Evolutionary conservation across 2,329 filamentous ascomycete species (phyloP), one percentile per base, ranked within the genome.

Genomic region (Podosphaera leucotricha): DNA sequence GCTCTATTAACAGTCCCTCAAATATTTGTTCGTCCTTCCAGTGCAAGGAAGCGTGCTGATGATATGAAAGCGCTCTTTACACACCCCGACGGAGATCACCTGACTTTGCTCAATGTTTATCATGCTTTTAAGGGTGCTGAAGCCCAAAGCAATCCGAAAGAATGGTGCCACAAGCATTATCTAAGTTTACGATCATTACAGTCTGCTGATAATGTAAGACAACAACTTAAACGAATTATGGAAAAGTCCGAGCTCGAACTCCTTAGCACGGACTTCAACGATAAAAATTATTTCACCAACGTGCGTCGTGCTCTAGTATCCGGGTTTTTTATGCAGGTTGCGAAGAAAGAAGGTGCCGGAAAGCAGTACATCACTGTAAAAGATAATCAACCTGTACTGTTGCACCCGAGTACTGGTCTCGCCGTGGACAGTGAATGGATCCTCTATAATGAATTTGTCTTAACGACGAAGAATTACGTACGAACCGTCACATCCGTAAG

Each of bases 251-350:
- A 78, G 46, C 64, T 98, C 8, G 81, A 92, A 48, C 74, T 98
- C 43, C 61, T 94, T 44, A 90, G 81, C 43, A 95, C 87, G 0
- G 72, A 80, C 0, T 95, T 93, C 57, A 80, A 86, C 55, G 78
- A 95, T 64, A 93, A 92, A 68, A 83, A 92, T 58, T 98, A 98
- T 67, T 98, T 95, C 63, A 84, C 76, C 60, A 98, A 98, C 61
- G 98, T 98, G 55, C 81, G 87, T 38, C 77, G 85, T 33, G 87
- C 90, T 7, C 71, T 98, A 13, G 79, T 94, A 11, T 73, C 86
- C 0, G 90, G 92, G 28, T 98, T 98, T 70, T 98, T 98, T 70
- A 98, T 98, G 90, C 90, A 98, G 61, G 83, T 95, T 19, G 92
- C 90, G 47, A 94, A 92, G 75, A 84, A 80, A 59, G 85, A 95